phyloP scores from a whole-genome alignment of 2,329 filamentous ascomycete species.

The Arthrinium puccinioides region DNA sequence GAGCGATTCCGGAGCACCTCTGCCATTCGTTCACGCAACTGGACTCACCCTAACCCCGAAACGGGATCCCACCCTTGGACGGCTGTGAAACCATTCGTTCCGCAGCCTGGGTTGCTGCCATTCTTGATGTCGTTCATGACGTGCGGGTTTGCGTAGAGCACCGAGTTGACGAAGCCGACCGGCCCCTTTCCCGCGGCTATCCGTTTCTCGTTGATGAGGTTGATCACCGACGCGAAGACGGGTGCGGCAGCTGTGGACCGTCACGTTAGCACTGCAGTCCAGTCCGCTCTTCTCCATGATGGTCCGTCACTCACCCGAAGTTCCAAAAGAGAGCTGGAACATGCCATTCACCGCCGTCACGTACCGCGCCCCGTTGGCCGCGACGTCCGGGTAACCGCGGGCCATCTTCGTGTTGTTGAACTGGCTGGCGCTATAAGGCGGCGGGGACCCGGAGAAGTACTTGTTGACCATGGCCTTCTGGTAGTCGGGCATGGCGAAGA shows the following conservation, averaged over 20 bases:
- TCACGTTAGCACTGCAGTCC: slow-evolving; percentile 20
- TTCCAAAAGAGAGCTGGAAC: slow-evolving; percentile 38
- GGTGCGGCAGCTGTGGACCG: slow-evolving; percentile 19
- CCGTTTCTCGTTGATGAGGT: slow-evolving; percentile 15
- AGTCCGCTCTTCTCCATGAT: not conserved
- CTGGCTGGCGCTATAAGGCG: slow-evolving; percentile 31
- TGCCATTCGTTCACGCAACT: not conserved
- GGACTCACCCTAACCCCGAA: slow-evolving; percentile 18
- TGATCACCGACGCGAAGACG: slow-evolving; percentile 15
- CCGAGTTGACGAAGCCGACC: slow-evolving; percentile 16
- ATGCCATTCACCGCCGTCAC: slow-evolving; percentile 33
- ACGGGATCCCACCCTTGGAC: slow-evolving; percentile 25
- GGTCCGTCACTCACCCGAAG: slow-evolving; percentile 23
- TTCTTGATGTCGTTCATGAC: slow-evolving; percentile 22
- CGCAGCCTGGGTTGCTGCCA: slow-evolving; percentile 20
- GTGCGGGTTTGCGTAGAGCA: slow-evolving; percentile 20
- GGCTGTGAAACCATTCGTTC: slow-evolving; percentile 18
- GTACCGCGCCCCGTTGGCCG: slow-evolving; percentile 35
- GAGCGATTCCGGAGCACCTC: too few species aligned
- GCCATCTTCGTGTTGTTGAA: slow-evolving; percentile 38
- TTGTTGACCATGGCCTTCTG: slow-evolving; percentile 31
- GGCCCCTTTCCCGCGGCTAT: slow-evolving; percentile 14
- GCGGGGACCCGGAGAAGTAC: slow-evolving; percentile 32
- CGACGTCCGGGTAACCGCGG: slow-evolving; percentile 41
- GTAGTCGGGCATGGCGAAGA: slow-evolving; percentile 39